Percentiles rank a stretch among this genome's conserved stretches.
Conservation (phyloP, 257 asterid genomes). For the Nicotiana otophora region DNA sequence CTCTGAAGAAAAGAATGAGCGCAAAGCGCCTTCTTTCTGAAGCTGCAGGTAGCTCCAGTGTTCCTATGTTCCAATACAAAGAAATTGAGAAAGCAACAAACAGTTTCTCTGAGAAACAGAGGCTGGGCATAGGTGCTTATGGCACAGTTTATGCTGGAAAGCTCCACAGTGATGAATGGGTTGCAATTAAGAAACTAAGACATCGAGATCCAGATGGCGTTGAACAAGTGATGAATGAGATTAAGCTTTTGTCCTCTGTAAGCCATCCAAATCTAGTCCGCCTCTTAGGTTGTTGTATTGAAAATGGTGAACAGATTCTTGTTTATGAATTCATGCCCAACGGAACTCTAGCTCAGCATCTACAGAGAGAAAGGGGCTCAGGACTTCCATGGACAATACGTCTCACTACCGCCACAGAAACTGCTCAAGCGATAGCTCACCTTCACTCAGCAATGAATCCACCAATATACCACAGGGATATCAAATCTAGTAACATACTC, state of each 20-base stretch:
- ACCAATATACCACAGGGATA: constrained; percentile 87
- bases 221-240: constrained; percentile 84
- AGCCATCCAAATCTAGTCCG: constrained; percentile 93
- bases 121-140: constrained; percentile 90
- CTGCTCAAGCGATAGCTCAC: constrained; percentile 78
- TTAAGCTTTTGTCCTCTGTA: constrained; percentile 79
- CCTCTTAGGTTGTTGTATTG: constrained; percentile 83
- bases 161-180: constrained; percentile 64
- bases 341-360: constrained; percentile 86
- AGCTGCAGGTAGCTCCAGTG: constrained; percentile 62
- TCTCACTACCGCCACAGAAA: constrained; percentile 79
- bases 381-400: constrained; percentile 83
- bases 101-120: constrained; percentile 59
- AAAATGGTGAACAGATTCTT: constrained; percentile 80
- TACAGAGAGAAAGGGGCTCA: constrained; percentile 56
- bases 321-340: constrained; percentile 85
- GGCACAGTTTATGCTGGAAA: constrained; percentile 93
- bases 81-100: constrained; percentile 79
- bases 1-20: constrained; percentile 36
- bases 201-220: constrained; percentile 57
- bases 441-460: constrained; percentile 78
- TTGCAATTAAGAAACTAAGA: constrained; percentile 70
- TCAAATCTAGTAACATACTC: constrained; percentile 82
- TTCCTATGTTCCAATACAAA: constrained; percentile 57
- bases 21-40: constrained; percentile 58